These are phyloP conservation scores for Globisporangium paroecandrum DNA, from an alignment of 352 stramenopile species.

Conservation along the genomic window DNA sequence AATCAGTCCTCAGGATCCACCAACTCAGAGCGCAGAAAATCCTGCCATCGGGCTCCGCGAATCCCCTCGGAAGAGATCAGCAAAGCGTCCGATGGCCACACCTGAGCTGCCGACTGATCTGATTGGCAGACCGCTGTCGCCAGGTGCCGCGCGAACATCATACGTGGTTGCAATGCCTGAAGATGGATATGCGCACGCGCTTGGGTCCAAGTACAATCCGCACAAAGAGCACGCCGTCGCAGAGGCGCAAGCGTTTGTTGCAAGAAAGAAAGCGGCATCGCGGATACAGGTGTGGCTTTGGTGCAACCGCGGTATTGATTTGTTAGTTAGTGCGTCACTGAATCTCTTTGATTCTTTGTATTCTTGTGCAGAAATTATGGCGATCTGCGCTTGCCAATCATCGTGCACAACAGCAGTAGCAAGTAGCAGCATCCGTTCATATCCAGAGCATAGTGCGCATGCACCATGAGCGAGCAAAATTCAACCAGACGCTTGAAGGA, in stretches of 20 bases:
- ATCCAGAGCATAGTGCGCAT: constrained; percentile 29
- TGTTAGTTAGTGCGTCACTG: not conserved
- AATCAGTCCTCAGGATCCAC: constrained; percentile 21
- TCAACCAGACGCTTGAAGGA: constrained; percentile 13
- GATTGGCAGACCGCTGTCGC: constrained; percentile 35
- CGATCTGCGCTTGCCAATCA: constrained; percentile 16
- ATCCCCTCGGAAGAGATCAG: constrained; percentile 37
- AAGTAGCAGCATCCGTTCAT: constrained; percentile 14
- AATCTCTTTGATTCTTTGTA: not conserved
- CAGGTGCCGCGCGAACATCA: constrained; percentile 46
- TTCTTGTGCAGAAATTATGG: constrained; percentile 19
- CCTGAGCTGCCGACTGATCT: constrained; percentile 31
- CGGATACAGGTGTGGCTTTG: constrained; percentile 44
- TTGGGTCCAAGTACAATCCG: constrained; percentile 46
- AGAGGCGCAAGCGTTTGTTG: constrained; percentile 45
- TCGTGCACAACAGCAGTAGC: constrained; percentile 3
- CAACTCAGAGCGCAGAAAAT: constrained; percentile 14
- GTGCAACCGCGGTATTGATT: not conserved
- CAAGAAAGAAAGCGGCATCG: constrained; percentile 38
- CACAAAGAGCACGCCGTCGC: constrained; percentile 43
- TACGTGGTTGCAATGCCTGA: constrained; percentile 38
- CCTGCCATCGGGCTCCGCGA: constrained; percentile 12
- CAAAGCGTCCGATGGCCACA: constrained; percentile 37
- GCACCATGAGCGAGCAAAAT: constrained; percentile 18
- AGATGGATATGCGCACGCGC: constrained; percentile 36